A percentile compares a stretch with the other conserved stretches of the same genome.
These are phyloP conservation scores for Actinidia arguta DNA, from an alignment of 179 eudicot species.

Conservation along the genomic window DNA sequence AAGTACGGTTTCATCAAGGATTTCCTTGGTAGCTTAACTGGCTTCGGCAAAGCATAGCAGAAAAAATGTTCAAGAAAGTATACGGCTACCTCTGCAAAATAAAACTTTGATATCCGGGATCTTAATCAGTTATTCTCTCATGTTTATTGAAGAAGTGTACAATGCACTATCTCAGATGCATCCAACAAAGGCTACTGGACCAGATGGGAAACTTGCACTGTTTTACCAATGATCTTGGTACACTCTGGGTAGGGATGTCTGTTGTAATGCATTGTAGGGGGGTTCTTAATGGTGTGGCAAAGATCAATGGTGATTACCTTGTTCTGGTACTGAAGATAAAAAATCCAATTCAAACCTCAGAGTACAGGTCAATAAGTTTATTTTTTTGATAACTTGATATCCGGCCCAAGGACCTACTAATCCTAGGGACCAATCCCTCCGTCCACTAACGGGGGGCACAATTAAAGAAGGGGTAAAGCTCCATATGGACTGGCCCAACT, in stretches of 20 bases:
- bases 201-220: background rate
- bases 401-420: too few relatives aligned
- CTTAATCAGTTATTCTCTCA: background rate
- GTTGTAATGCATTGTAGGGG: background rate
- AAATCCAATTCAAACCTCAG: background rate
- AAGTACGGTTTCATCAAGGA: background rate
- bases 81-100: background rate
- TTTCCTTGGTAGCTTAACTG: background rate
- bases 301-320: background rate
- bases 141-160: too few relatives aligned
- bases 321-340: background rate
- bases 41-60: constrained; percentile 1
- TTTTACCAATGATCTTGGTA: background rate
- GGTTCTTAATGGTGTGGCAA: background rate
- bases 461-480: too few relatives aligned
- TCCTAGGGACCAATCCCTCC: too few relatives aligned
- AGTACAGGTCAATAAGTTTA: background rate
- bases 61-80: background rate
- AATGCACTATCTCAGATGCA: background rate
- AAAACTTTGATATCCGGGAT: background rate
- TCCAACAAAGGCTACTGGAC: background rate
- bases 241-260: background rate
- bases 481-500: too few relatives aligned
- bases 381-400: too few relatives aligned
- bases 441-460: too few relatives aligned